Conservation (phyloP, 1,139 yeast genomes). For the Pichia inconspicua region DNA sequence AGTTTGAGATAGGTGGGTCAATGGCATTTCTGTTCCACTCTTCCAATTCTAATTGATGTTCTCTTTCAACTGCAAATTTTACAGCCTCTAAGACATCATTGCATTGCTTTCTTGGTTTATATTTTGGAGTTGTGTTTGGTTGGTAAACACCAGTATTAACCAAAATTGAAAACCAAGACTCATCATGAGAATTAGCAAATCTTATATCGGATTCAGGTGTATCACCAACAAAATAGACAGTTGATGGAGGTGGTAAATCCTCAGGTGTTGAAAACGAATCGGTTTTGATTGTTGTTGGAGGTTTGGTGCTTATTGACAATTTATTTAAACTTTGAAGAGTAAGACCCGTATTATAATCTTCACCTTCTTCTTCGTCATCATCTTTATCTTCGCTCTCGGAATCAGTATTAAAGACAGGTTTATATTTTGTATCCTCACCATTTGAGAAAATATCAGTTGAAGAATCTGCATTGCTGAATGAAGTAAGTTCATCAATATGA, state of each 20-base stretch:
- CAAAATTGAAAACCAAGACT: slow-evolving; percentile 74
- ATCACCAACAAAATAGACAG: slow-evolving; percentile 84
- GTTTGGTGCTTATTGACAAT: slow-evolving; percentile 25
- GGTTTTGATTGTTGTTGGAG: background rate
- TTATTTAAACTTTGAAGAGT: slow-evolving; percentile 34
- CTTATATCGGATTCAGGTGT: slow-evolving; percentile 89
- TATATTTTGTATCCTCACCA: slow-evolving; percentile 9
- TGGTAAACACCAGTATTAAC: slow-evolving; percentile 85
- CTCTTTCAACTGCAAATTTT: slow-evolving; percentile 73
- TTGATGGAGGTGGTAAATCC: slow-evolving; percentile 73
- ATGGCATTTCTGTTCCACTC: slow-evolving; percentile 49
- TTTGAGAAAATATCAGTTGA: slow-evolving; percentile 12
- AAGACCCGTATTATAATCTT: slow-evolving; percentile 20
- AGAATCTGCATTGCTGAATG: slow-evolving; percentile 24
- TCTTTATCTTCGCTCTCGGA: slow-evolving; percentile 30
- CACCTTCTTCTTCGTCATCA: slow-evolving; percentile 28
- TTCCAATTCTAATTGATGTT: slow-evolving; percentile 57
- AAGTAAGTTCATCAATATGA: slow-evolving; percentile 48
- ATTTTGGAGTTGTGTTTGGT: slow-evolving; percentile 70
- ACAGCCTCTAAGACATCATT: slow-evolving; percentile 76
- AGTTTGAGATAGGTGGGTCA: slow-evolving; percentile 10
- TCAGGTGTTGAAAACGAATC: slow-evolving; percentile 4
- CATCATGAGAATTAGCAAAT: slow-evolving; percentile 80
- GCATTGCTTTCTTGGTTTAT: slow-evolving; percentile 66
- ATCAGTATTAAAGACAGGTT: slow-evolving; percentile 11